Evolutionary conservation across 148 eudicot genomes (phyloP).

Genomic region (Pharnaceum exiguum): DNA sequence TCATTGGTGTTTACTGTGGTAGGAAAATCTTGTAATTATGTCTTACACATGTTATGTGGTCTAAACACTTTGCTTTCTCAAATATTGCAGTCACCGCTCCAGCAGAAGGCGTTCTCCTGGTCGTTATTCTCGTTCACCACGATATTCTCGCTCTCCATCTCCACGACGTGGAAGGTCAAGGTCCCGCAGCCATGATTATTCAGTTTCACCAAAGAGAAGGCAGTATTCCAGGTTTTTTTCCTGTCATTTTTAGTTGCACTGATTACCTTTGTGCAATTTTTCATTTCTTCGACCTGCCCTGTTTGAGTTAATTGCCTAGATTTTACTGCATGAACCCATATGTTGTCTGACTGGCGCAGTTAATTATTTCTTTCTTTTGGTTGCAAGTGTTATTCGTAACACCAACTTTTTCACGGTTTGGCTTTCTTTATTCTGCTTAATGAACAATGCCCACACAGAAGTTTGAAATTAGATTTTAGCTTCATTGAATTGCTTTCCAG

Average conservation of each 20-base stretch:
- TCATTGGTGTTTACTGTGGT: background rate
- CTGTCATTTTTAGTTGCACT: background rate
- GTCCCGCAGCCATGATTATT: constrained; percentile 57
- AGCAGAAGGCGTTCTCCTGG: constrained; percentile 80
- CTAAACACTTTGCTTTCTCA: background rate
- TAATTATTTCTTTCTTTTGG: no score
- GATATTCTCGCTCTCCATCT: constrained; percentile 59
- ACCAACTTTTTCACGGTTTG: no score
- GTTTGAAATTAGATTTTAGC: no score
- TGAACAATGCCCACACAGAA: no score
- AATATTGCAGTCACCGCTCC: constrained; percentile 41
- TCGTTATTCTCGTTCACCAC: constrained; percentile 65
- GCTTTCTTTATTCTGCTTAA: no score
- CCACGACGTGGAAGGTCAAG: constrained; percentile 64
- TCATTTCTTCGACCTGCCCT: background rate
- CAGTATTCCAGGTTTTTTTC: constrained; percentile 34
- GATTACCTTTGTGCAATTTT: background rate
- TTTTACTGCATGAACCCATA: no score
- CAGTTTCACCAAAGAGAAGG: constrained; percentile 67
- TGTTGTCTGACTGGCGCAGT: no score
- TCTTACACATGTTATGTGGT: background rate
- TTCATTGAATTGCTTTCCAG: no score
- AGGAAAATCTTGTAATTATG: background rate
- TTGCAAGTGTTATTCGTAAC: no score
- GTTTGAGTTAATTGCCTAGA: background rate